These are phyloP conservation scores for Lepiota brunneoincarnata DNA, from an alignment of 768 basidiomycete genomes.

Conservation along the genomic window DNA sequence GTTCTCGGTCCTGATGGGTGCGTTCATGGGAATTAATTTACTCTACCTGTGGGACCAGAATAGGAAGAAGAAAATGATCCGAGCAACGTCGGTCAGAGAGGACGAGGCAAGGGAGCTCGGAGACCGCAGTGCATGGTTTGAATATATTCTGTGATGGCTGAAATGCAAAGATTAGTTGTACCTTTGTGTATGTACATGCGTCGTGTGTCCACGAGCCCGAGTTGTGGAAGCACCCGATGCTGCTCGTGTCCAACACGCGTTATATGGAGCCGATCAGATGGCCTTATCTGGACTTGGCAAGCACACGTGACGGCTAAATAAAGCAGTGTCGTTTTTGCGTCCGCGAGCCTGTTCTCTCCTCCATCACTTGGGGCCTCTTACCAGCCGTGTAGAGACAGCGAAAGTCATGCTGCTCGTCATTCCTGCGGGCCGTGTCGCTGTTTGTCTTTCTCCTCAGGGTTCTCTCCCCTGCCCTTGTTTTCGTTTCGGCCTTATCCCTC, in stretches of 20 bases:
- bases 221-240: too few relatives aligned
- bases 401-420: conserved; percentile 25
- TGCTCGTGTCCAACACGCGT: too few relatives aligned
- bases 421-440: conserved; percentile 14
- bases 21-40: conserved; percentile 24
- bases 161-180: too few relatives aligned
- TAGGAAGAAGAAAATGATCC: conserved; percentile 25
- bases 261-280: too few relatives aligned
- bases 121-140: conserved; percentile 35
- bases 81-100: conserved; percentile 18
- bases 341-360: conserved; percentile 11
- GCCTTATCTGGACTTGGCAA: too few relatives aligned
- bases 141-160: conserved; percentile 33
- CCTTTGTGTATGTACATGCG: too few relatives aligned
- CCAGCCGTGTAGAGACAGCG: conserved; percentile 18
- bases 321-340: conserved; percentile 4
- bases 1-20: conserved; percentile 21
- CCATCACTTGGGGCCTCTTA: conserved; percentile 4
- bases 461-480: conserved; percentile 64
- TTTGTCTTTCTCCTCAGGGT: conserved; percentile 59
- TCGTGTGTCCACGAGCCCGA: conserved; percentile 6
- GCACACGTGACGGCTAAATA: conserved; percentile 10
- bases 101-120: conserved; percentile 22
- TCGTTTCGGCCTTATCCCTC: conserved; percentile 61
- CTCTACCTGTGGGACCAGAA: conserved; percentile 28